Base-by-base conservation (phyloP, 2,329 filamentous ascomycete species). In the Trichoderma pleuroti region DNA sequence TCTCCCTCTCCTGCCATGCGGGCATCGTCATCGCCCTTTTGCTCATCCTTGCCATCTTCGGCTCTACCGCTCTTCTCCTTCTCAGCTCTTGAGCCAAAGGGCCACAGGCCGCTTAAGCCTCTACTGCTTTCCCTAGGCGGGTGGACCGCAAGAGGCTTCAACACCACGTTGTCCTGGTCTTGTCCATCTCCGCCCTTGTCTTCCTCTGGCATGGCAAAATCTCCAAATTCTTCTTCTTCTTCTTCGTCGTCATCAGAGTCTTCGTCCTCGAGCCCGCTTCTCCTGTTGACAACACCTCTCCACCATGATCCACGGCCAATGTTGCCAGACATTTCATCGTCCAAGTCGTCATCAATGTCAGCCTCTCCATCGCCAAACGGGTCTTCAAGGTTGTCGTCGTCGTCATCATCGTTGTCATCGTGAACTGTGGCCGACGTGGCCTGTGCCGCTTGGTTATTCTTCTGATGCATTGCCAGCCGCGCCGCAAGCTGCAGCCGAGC, bases 401-500 rank as follows among this genome's bases (percentile, higher is more conserved):
- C 81, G 28, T 84, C 84, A 5, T 84, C 84, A 9, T 81, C 78
- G 4, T 79, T 79, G 14, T 80, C 79, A 72, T 82, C 75, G 70
- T 80, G 79, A 28, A 81, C 74, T 1, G 81, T 81, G 2, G 84
- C 76, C 2, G 81, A 82, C 12, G 85, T 83, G 7, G 86, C 82
- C 21, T 83, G 82, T 28, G 84, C 81, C 7, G 85, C 81, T 26
- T 83, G 82, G 59, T 81, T 84, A 74, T 89, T 88, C 79, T 93
- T 91, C 74, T 90, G 88, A 74, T 93, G 92, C 81, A 92, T 88
- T 2, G 93, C 88, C 76, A 98, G 86, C 14, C 94, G 90, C 14
- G 93, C 92, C n/a, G 94, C 94, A n/a, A 98, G 87, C 80, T 97
- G 93, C 69, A 93, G 86, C 64, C 95, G 90, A 9, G 95, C 95